phyloP scores from a whole-genome alignment of 768 basidiomycete species.

The Gymnopilus junonius region DNA sequence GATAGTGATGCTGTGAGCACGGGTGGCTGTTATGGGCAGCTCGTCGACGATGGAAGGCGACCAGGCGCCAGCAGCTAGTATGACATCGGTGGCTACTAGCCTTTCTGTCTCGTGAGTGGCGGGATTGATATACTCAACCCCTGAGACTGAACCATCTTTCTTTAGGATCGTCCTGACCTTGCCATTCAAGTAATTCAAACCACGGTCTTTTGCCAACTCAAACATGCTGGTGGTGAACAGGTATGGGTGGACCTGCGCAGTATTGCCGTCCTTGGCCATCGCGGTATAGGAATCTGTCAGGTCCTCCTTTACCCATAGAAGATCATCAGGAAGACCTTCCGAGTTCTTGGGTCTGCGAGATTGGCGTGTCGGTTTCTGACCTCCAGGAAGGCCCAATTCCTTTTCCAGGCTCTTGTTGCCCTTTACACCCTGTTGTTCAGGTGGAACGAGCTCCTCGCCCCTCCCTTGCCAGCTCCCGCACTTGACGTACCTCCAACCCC shows the following conservation, averaged over 20 bases:
- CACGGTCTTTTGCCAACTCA: constrained; percentile 59
- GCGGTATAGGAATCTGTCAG: constrained; percentile 65
- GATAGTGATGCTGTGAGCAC: constrained; percentile 77
- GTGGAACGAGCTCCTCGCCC: constrained; percentile 39
- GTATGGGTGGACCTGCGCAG: constrained; percentile 81
- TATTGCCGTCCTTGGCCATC: constrained; percentile 60
- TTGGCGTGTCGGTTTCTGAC: constrained; percentile 24
- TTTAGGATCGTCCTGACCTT: constrained; percentile 48
- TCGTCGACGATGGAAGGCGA: constrained; percentile 60
- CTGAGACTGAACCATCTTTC: constrained; percentile 45
- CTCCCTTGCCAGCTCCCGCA: constrained; percentile 77
- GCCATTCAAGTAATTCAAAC: constrained; percentile 52
- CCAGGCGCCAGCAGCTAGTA: constrained; percentile 90
- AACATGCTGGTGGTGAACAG: constrained; percentile 77
- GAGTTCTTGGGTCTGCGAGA: constrained; percentile 22
- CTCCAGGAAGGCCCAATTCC: constrained; percentile 49
- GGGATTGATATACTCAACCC: constrained; percentile 48
- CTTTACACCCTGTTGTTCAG: constrained; percentile 34
- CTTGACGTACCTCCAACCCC: constrained; percentile 83
- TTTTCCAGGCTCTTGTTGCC: constrained; percentile 56
- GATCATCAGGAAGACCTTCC: constrained; percentile 52
- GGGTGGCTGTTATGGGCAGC: constrained; percentile 64
- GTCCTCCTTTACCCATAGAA: constrained; percentile 57
- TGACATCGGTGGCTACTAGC: constrained; percentile 67
- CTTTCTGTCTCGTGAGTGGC: constrained; percentile 30